These are phyloP conservation scores for Peronospora farinosa DNA, from an alignment of 352 stramenopile species.

Conservation along the genomic window DNA sequence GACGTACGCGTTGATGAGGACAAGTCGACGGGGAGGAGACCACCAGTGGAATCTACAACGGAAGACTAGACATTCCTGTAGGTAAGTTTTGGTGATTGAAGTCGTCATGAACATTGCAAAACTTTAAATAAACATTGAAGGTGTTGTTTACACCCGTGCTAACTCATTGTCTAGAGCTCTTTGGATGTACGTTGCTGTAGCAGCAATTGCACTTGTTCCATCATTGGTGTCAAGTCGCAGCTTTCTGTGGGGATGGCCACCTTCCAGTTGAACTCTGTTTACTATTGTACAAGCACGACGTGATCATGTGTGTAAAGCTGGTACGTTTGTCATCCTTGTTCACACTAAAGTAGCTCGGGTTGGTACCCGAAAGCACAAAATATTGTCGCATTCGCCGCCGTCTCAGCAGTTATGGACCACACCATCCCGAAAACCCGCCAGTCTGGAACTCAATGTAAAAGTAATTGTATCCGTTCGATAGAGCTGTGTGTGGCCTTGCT, in stretches of 20 bases:
- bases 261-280: constrained; percentile 7
- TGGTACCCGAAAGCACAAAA: constrained; percentile 40
- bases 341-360: constrained; percentile 39
- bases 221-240: constrained; percentile 15
- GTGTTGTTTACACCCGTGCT: constrained; percentile 5
- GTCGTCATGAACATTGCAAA: neutral
- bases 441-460: too few species aligned
- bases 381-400: constrained; percentile 21
- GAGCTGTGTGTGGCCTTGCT: too few species aligned
- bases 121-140: constrained; percentile 18
- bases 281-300: constrained; percentile 23
- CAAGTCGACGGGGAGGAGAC: constrained; percentile 16
- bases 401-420: constrained; percentile 11
- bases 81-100: constrained; percentile 5
- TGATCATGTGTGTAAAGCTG: too few species aligned
- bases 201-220: constrained; percentile 6
- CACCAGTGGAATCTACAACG: neutral
- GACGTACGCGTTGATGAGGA: constrained; percentile 59
- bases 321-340: constrained; percentile 47
- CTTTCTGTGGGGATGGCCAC: constrained; percentile 14
- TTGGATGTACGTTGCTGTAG: constrained; percentile 19
- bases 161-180: constrained; percentile 9
- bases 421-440: too few species aligned
- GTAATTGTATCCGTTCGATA: neutral
- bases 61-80: constrained; percentile 5